Conservation (phyloP, 345 rosid genomes). For the Rhodamnia rubescens region DNA sequence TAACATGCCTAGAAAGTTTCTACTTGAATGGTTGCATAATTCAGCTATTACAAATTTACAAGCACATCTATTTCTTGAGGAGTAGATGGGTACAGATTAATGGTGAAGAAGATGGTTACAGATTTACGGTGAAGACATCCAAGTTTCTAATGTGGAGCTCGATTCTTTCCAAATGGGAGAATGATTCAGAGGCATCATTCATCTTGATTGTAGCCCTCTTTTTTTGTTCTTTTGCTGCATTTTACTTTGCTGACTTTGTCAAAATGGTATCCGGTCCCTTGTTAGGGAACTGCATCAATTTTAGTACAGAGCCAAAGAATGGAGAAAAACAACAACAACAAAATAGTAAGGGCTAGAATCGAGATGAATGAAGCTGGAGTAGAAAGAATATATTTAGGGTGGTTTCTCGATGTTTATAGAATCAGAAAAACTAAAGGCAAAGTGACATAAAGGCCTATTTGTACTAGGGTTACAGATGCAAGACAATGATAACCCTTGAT, state of each 20-base stretch:
- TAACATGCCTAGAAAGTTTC: neutral
- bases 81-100: neutral
- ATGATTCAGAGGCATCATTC: neutral
- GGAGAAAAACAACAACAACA: neutral
- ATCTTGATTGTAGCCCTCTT: neutral
- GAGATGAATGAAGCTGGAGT: neutral
- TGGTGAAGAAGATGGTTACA: neutral
- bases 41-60: neutral
- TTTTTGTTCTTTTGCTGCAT: neutral
- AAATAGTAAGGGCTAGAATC: neutral
- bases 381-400: neutral
- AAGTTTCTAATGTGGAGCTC: neutral
- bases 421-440: neutral
- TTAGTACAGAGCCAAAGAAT: neutral
- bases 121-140: neutral
- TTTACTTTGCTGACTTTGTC: neutral
- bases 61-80: neutral
- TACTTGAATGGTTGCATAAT: neutral
- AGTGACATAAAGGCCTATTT: neutral
- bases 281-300: neutral
- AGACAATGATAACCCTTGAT: neutral
- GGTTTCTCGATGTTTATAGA: neutral
- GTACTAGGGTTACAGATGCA: neutral
- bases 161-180: neutral
- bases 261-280: neutral